Evolutionary conservation across 2,329 filamentous ascomycete genomes (phyloP), one percentile per base, ranked within the genome.

Genomic region (Eurotiales sp.): DNA sequence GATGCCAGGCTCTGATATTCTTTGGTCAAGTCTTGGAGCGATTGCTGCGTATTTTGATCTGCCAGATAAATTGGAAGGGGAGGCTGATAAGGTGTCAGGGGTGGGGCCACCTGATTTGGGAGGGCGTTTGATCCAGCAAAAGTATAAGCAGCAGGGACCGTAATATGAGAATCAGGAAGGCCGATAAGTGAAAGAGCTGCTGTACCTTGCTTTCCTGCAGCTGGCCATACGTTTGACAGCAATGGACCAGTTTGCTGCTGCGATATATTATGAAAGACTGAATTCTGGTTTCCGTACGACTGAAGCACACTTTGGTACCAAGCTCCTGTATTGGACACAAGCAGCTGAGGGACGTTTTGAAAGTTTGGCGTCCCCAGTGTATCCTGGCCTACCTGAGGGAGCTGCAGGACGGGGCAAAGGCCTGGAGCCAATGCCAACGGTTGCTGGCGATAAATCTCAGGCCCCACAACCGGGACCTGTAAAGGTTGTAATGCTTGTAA

Each of bases 1-100:
- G 59, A 54, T 12, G 64, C 64, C 17, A 71, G 55, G 19, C 50
- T 56, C 21, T 65, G 63, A 46, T 63, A 59, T 30, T 65, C 62
- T 42, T 61, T 63, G 5, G 56, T 56, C 19, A 62, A 60, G 15
- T 64, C 62, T 32, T 67, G 61, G n/a, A 69, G 46, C 21, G 63
- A 57, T 39, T 59, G 61, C 23, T 57, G 55, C 12, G 55, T 53
- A 11, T 53, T 27, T 25, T 50, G 41, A 25, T 62, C 57, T 55
- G 54, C 17, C 3, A 50, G 29, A 37, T 41, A 40, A 12, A 46
- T 49, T 12, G 42, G 37, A 14, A 51, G 44, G 12, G 52, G 22
- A 8, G 52, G 44, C 34, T 56, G 46, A 41, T 56, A 57, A 41
- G 51, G 50, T 17, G 50, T 23, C 10, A 47, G 15, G 14, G 29